These are phyloP conservation scores for Barnettozyma sucrosica DNA, from an alignment of 805 yeast species.

Conservation along the genomic window DNA sequence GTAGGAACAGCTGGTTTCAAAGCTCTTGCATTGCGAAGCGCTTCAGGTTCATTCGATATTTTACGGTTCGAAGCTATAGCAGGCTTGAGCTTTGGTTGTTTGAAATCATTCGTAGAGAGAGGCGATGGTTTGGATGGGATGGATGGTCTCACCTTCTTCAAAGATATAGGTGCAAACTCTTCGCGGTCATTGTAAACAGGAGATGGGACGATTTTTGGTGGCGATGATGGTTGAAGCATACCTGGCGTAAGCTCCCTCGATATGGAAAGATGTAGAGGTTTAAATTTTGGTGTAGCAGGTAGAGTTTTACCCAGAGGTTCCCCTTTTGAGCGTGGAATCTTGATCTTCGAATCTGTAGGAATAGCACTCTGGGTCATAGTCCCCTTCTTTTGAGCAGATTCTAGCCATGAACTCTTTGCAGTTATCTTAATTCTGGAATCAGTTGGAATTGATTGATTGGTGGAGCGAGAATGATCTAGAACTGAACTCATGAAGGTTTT, in stretches of 20 bases:
- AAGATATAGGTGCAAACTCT: constrained; percentile 8
- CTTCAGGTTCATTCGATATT: constrained; percentile 12
- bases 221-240: constrained; percentile 9
- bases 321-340: constrained; percentile 26
- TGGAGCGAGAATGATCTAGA: constrained; percentile 9
- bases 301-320: constrained; percentile 28
- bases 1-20: constrained; percentile 22
- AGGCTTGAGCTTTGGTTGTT: constrained; percentile 1
- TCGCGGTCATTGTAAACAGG: not conserved
- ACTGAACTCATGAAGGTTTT: constrained; percentile 12
- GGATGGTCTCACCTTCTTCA: constrained; percentile 21
- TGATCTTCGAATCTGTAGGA: constrained; percentile 11
- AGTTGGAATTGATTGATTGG: constrained; percentile 8
- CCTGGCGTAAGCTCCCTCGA: constrained; percentile 13
- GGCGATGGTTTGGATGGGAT: constrained; percentile 2
- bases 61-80: not conserved
- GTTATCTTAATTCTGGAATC: constrained; percentile 5
- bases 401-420: constrained; percentile 16
- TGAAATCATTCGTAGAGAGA: not conserved
- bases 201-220: not conserved
- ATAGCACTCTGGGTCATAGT: constrained; percentile 7
- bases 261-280: constrained; percentile 6
- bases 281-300: constrained; percentile 8
- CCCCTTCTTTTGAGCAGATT: constrained; percentile 15
- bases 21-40: constrained; percentile 5